Evolutionary conservation across 306 rosid genomes (phyloP).

Genomic region (Prunus campanulata): DNA sequence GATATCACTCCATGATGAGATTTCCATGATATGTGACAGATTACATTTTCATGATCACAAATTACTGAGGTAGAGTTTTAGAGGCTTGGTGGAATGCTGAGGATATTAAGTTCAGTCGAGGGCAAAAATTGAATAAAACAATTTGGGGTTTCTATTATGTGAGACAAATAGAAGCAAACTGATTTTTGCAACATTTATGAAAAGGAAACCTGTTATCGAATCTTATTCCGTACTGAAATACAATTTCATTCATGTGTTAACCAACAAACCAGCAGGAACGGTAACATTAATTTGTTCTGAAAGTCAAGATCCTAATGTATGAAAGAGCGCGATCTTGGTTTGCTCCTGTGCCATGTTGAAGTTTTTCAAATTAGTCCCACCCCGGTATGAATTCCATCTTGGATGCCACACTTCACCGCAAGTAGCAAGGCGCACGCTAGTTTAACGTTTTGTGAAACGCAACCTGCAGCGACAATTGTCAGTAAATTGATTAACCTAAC

Average conservation of each 20-base stretch:
- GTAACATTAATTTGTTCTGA: not conserved
- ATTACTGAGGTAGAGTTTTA: too few relatives aligned
- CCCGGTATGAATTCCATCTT: not conserved
- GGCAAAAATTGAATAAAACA: not conserved
- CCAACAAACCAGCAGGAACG: not conserved
- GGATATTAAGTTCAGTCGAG: not conserved
- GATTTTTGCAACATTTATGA: not conserved
- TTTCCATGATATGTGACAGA: too few relatives aligned
- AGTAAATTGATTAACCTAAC: not conserved
- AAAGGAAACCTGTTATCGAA: not conserved
- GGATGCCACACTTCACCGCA: not conserved
- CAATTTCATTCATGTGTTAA: not conserved
- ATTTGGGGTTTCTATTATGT: not conserved
- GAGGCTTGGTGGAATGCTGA: too few relatives aligned
- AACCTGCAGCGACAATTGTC: conserved; percentile 51
- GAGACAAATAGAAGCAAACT: not conserved
- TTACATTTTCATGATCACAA: too few relatives aligned
- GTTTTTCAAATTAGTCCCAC: not conserved
- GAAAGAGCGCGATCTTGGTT: not conserved
- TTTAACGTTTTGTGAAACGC: conserved; percentile 87
- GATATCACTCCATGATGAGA: too few relatives aligned
- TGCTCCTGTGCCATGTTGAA: not conserved
- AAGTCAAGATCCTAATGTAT: not conserved
- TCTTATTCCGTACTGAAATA: not conserved
- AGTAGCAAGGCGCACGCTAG: conserved; percentile 25